Percentiles rank a stretch among this genome's conserved stretches.
Evolutionary conservation across 306 rosid species (phyloP).

Genomic region (Fragaria ananassa): DNA sequence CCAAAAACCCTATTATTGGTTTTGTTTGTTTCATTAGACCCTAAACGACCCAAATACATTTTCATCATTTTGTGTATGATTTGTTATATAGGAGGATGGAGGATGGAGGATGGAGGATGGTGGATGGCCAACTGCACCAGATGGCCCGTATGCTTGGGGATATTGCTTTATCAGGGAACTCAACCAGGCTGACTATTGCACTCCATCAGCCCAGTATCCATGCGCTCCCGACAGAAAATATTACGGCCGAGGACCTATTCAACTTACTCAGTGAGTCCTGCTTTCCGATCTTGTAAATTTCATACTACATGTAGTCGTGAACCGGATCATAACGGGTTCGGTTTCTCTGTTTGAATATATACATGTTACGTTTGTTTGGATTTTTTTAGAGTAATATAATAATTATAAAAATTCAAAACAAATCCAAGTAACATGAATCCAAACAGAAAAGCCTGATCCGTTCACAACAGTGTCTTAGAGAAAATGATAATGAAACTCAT

Average conservation of each 20-base stretch:
- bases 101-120: slow-evolving; percentile 83
- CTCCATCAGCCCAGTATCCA: slow-evolving; percentile 28
- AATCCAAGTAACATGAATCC: no score
- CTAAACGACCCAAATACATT: not conserved
- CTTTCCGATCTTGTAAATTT: not conserved
- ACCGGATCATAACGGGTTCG: no score
- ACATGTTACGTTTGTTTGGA: no score
- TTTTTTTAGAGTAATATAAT: no score
- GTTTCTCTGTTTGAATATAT: no score
- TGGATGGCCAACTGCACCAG: slow-evolving; percentile 63
- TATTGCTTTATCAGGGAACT: slow-evolving; percentile 44
- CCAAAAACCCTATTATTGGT: not conserved
- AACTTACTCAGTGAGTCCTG: slow-evolving; percentile 35
- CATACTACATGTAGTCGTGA: no score
- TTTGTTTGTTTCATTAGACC: not conserved
- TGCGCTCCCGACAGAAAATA: slow-evolving; percentile 50
- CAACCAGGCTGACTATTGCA: slow-evolving; percentile 16
- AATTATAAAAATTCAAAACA: no score
- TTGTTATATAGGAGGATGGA: slow-evolving; percentile 42
- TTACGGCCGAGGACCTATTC: slow-evolving; percentile 62
- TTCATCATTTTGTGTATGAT: not conserved
- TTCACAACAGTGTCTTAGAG: not conserved
- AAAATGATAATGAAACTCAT: not conserved
- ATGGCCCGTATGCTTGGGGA: slow-evolving; percentile 72
- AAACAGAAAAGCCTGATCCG: no score